A percentile compares a stretch with the other conserved stretches of the same genome.
These are phyloP conservation scores for Carex kokanica DNA, from an alignment of 176 grass and related monocot species.

Conservation along the genomic window DNA sequence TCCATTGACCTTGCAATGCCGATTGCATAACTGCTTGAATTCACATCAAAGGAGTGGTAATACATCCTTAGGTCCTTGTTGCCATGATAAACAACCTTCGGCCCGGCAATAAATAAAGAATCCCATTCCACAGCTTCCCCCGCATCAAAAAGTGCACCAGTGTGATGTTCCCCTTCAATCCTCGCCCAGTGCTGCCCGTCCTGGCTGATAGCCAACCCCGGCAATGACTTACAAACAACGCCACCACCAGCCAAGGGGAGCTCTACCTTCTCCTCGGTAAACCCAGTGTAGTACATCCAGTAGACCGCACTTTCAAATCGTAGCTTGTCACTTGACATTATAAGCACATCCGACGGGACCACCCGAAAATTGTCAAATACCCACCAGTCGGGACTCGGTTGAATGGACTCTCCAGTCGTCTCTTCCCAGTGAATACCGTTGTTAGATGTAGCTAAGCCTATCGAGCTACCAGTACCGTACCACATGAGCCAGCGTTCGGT, in stretches of 20 bases:
- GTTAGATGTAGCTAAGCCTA: slow-evolving; percentile 51
- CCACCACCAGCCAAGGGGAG: slow-evolving; percentile 25
- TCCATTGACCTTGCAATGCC: slow-evolving; percentile 74
- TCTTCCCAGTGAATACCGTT: slow-evolving; percentile 67
- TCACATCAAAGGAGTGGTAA: slow-evolving; percentile 74
- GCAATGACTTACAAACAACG: slow-evolving; percentile 34
- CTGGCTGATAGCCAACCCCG: slow-evolving; percentile 81
- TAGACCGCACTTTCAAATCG: slow-evolving; percentile 52
- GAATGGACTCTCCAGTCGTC: slow-evolving; percentile 30
- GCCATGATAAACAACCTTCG: slow-evolving; percentile 71
- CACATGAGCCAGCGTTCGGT: slow-evolving; percentile 66
- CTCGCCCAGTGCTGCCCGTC: slow-evolving; percentile 87
- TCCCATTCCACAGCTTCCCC: slow-evolving; percentile 47
- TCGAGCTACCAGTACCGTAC: slow-evolving; percentile 35
- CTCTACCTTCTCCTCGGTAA: slow-evolving; percentile 40
- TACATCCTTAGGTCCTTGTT: slow-evolving; percentile 85
- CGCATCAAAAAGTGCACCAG: slow-evolving; percentile 49
- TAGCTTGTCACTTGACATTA: slow-evolving; percentile 51
- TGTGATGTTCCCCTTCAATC: slow-evolving; percentile 84
- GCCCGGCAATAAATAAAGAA: slow-evolving; percentile 39
- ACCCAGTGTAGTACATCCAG: slow-evolving; percentile 92
- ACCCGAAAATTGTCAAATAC: slow-evolving; percentile 63
- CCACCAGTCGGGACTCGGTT: slow-evolving; percentile 71
- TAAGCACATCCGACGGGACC: slow-evolving; percentile 66
- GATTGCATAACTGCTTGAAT: slow-evolving; percentile 36